Base-by-base conservation (phyloP, 1,284 basidiomycete genomes). In the Cryptococcus sp. region DNA sequence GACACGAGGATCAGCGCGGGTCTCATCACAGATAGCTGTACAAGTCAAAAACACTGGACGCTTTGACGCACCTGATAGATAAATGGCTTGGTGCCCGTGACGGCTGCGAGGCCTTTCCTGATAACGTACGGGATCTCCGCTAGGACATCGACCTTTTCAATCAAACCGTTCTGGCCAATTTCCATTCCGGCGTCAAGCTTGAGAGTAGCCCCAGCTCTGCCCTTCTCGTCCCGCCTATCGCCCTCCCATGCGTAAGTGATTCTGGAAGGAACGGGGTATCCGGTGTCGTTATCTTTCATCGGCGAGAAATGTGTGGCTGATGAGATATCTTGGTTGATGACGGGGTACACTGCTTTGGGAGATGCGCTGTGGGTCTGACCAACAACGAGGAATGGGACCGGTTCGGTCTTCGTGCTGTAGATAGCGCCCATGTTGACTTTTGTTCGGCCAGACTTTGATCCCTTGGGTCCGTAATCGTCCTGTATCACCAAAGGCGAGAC, bases 121-220 rank as follows among this genome's bases (percentile, higher is more conserved):
- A 82, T 73, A 48, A 96, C 86, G 65, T 89, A 88, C 8, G 96
- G 96, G 68, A 99, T 93, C 81, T 99, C 94, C 4, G 90, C 93
- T 17, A 99, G 84, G 1, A 99, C 88, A 70, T 99, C 94, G 17
- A 99, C 92, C 82, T 98, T 98, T 79, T 98, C 93, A 48, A 99
- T 85, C 72, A 99, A 80, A 0, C 94, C 94, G 47, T 87, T 86
- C 55, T 87, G 74, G 62, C 79, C 75, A 62, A 79, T 65, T n/a
- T 88, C 78, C 60, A 86, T 83, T 15, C 84, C 80, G 22, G 80
- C 72, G 40, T 82, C 83, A 17, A 85, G 86, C 43, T 83, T 80
- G 48, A 91, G 72, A 3, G 75, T 77, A 1, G 86, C 87, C n/a
- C 82, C 79, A 0, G 81, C 81, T 38, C 82, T 83, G 13, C 72